Base-by-base conservation (phyloP, 2,329 filamentous ascomycete genomes). In the Colletotrichum chlorophyti region DNA sequence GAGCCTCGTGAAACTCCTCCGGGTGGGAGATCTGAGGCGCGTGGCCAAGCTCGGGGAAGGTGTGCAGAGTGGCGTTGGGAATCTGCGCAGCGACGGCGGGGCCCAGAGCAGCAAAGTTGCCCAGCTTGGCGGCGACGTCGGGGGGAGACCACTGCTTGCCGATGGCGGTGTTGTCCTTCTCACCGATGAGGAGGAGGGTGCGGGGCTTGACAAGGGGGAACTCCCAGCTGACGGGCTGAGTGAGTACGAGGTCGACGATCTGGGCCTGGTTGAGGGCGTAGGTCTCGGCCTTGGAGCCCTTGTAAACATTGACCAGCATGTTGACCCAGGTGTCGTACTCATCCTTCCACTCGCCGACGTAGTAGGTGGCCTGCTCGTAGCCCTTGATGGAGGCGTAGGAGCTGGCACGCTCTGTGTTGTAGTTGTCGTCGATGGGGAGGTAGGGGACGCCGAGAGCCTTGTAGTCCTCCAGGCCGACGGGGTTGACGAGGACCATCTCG, bases 391-490 rank as follows among this genome's bases (percentile, higher is more conserved):
- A 75, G 3, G 66, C 63, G 65, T 78, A 81, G 27, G 68, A 79
- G 37, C 73, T 77, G 2, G 70, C 67, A 4, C 68, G 63, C 63
- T 82, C 79, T 8, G 69, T 65, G 14, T 49, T 63, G 61, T 71
- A 73, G 14, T 72, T 69, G 27, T 70, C 58, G 57, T 82, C 79
- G 51, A 81, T 70, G 58, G 68, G 66, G 40, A 73, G 68, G 64
- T 80, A 81, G 0, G 79, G 79, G 4, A 82, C 79, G 10, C 79
- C 79, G 54, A 78, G 69, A 40, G 75, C 72, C 49, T 75, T 75
- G 75, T 82, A 84, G 68, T 83, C 79, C 65, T 84, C 81, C n/a
- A 83, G 70, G 0, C 82, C 82, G 34, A 84, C 69, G 2, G 82
- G 79, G 52, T 83, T 77, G 8, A 82, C 76, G 27, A 83, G 66